Evolutionary conservation across 2,329 filamentous ascomycete species (phyloP), one percentile per base, ranked within the genome.

Genomic region (Scedosporium aurantiacum): DNA sequence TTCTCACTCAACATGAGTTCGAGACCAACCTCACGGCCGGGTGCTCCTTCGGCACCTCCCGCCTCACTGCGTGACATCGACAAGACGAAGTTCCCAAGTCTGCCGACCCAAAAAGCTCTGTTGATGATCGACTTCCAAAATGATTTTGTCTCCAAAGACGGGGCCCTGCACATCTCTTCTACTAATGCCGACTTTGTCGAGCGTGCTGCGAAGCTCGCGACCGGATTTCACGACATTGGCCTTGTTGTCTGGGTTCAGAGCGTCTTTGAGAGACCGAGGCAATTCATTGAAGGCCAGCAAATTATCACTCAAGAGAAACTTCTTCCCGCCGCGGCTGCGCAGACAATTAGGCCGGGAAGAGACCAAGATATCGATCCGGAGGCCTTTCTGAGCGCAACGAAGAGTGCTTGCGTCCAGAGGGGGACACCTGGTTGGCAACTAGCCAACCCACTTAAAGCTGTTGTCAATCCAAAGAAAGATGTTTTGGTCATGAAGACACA

Each of bases 81-180:
- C 66, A 73, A 77, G 45, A 72, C 79, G 55, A 75, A 78, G 41
- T 75, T 87, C 21, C 84, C 84, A 10, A 74, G 80, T 57, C 73
- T 87, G 60, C 76, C 74, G 32, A 83, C 83, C 7, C 79, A 84
- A 59, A 83, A 82, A 74, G 93, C 90, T 1, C 79, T 99, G 52
- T 78, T 97, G 21, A 76, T 95, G 18, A 80, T 97, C 65, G 93
- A 96, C 68, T 83, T 96, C 41, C 94, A 97, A 70, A 91, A 95
- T 68, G 93, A 97, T 71, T 96, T 97, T 68, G 76, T 95, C 62
- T 79, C 84, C 5, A 75, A 82, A 1, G 79, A 84, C 58, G 88
- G 89, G 61, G 82, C 85, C 27, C 74, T 97, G 21, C 81, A 85
- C 12, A 83, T 92, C 58, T 76, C 77, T 41, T 47, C 37, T 5